Conservation (phyloP, 2,329 filamentous ascomycete genomes). For the Aspergillus fructus region DNA sequence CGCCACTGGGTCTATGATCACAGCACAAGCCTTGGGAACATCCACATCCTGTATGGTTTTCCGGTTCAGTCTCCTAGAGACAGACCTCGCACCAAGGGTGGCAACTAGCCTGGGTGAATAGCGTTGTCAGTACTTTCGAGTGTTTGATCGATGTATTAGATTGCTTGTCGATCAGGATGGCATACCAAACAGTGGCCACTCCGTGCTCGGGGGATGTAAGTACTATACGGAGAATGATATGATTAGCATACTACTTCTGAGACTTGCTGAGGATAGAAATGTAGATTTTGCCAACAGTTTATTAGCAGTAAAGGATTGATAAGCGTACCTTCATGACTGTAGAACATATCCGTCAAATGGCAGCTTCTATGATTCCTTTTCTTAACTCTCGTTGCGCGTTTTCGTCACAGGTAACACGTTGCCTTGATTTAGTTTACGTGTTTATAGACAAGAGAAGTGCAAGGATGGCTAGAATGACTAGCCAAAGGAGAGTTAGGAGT, state of each 20-base stretch:
- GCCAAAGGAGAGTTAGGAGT: not conserved
- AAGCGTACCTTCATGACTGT: constrained; percentile 83
- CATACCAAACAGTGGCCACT: constrained; percentile 90
- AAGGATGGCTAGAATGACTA: not conserved
- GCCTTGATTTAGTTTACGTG: not conserved
- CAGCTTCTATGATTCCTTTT: not conserved
- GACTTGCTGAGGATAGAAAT: not conserved
- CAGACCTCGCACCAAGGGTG: constrained; percentile 74
- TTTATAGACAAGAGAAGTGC: not conserved
- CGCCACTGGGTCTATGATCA: constrained; percentile 80
- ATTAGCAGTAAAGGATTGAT: not conserved
- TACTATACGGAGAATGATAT: constrained; percentile 47
- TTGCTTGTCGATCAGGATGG: not conserved
- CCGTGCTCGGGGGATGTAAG: constrained; percentile 85
- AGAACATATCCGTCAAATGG: constrained; percentile 70
- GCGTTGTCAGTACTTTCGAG: not conserved
- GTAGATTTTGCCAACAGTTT: not conserved
- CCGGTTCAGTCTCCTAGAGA: constrained; percentile 70
- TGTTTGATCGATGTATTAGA: not conserved
- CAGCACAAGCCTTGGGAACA: constrained; percentile 80
- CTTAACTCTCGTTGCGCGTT: not conserved
- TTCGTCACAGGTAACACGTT: not conserved
- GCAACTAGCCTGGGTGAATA: constrained; percentile 72
- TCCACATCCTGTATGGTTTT: constrained; percentile 89
- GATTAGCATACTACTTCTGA: constrained; percentile 19